Conservation (phyloP, 495 filamentous ascomycete species). For the Glonium stellatum region DNA sequence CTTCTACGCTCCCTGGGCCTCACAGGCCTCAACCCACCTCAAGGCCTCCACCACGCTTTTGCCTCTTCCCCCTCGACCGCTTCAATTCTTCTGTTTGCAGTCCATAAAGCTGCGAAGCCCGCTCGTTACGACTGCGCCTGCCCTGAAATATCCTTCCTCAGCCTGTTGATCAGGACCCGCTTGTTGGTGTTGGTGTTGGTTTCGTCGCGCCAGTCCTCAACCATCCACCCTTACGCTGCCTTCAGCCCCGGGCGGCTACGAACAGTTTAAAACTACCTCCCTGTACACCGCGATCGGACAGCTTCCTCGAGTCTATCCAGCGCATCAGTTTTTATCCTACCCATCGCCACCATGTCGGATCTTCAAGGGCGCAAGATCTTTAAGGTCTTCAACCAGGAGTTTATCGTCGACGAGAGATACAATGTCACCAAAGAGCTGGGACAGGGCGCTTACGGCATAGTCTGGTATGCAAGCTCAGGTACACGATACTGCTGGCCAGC, state of each 20-base stretch:
- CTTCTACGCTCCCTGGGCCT: neutral
- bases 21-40: neutral
- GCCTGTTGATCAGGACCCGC: slow-evolving; percentile 4
- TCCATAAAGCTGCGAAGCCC: neutral
- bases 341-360: slow-evolving; percentile 53
- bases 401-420: slow-evolving; percentile 96
- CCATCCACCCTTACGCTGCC: neutral
- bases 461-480: slow-evolving; percentile 61
- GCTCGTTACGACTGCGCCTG: neutral
- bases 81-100: neutral
- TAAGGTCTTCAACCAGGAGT: slow-evolving; percentile 99
- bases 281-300: neutral
- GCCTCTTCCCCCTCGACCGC: neutral
- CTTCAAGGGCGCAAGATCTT: slow-evolving; percentile 87
- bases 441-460: slow-evolving; percentile 96
- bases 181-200: neutral
- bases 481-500: neutral
- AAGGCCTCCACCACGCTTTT: neutral
- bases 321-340: neutral
- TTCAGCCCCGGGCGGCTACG: slow-evolving; percentile 23
- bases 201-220: neutral
- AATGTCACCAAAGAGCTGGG: slow-evolving; percentile 98
- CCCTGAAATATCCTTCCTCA: neutral
- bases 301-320: neutral
- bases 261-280: slow-evolving; percentile 5